phyloP scores from a whole-genome alignment of 2,329 filamentous ascomycete species.

The Penicillium sp. region DNA sequence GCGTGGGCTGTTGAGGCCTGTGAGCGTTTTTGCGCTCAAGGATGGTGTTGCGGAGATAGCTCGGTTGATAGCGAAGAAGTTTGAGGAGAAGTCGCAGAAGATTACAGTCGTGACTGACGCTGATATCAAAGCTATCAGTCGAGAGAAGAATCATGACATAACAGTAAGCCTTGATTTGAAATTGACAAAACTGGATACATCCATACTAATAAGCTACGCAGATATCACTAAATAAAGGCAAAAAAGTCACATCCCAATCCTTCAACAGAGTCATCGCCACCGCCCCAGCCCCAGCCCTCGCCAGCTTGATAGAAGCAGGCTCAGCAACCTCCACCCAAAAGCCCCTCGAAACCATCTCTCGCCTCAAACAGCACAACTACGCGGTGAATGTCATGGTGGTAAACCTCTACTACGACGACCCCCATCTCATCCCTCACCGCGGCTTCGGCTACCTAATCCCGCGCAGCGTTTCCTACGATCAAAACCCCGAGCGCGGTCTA shows the following conservation, averaged over 20 bases:
- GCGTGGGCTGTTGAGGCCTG: constrained; percentile 15
- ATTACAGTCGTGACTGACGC: constrained; percentile 55
- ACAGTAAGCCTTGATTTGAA: constrained; percentile 19
- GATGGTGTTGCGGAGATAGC: constrained; percentile 63
- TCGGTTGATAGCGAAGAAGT: constrained; percentile 46
- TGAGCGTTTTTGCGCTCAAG: constrained; percentile 41
- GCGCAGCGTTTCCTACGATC: constrained; percentile 61
- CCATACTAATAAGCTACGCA: neutral
- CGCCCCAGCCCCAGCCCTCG: constrained; percentile 25
- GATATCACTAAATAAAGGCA: constrained; percentile 10
- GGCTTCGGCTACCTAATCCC: constrained; percentile 95
- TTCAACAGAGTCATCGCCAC: constrained; percentile 34
- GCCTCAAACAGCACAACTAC: constrained; percentile 43
- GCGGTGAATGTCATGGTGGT: constrained; percentile 86
- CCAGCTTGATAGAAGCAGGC: constrained; percentile 20
- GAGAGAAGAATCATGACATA: constrained; percentile 20
- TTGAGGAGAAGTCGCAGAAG: constrained; percentile 42
- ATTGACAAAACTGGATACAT: neutral
- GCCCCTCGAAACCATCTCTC: constrained; percentile 20
- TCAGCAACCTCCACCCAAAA: constrained; percentile 9
- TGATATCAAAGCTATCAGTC: constrained; percentile 46
- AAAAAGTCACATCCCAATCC: neutral
- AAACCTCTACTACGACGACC: constrained; percentile 75
- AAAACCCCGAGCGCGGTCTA: constrained; percentile 78
- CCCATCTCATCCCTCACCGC: constrained; percentile 59